These are phyloP conservation scores for Talaromyces atroroseus DNA, from an alignment of 2,329 filamentous ascomycete species.

Conservation along the genomic window DNA sequence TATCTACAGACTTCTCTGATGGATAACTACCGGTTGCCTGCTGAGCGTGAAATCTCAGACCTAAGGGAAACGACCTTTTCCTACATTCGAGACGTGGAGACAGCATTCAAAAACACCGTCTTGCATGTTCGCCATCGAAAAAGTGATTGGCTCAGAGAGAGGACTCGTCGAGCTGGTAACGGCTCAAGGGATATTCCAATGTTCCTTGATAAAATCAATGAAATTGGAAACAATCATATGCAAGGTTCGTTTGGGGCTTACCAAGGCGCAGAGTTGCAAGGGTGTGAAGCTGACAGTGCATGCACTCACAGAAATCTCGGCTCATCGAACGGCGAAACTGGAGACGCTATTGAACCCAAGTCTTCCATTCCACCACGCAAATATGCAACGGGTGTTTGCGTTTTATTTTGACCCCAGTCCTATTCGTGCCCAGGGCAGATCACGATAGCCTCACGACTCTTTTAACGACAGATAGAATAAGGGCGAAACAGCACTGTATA, in stretches of 20 bases:
- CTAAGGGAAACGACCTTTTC: background rate
- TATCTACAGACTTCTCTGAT: slow-evolving; percentile 12
- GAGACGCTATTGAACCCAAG: background rate
- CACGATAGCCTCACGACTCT: no score
- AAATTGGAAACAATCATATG: background rate
- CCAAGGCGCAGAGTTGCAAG: background rate
- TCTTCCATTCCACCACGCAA: background rate
- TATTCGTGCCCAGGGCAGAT: no score
- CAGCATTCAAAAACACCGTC: slow-evolving; percentile 1
- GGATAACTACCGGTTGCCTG: slow-evolving; percentile 3
- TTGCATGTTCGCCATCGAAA: background rate
- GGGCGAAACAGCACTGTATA: no score
- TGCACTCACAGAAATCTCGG: background rate
- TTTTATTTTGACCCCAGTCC: background rate
- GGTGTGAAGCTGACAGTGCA: background rate
- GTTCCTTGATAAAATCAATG: background rate
- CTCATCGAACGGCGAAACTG: background rate
- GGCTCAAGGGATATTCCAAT: background rate
- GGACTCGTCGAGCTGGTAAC: background rate
- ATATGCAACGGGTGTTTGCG: slow-evolving; percentile 9
- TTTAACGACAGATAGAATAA: no score
- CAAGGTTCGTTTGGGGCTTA: background rate
- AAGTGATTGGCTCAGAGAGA: background rate
- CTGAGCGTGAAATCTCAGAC: background rate
- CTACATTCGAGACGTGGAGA: background rate